Conservation (phyloP, 306 rosid species). For the Prosopis cineraria region DNA sequence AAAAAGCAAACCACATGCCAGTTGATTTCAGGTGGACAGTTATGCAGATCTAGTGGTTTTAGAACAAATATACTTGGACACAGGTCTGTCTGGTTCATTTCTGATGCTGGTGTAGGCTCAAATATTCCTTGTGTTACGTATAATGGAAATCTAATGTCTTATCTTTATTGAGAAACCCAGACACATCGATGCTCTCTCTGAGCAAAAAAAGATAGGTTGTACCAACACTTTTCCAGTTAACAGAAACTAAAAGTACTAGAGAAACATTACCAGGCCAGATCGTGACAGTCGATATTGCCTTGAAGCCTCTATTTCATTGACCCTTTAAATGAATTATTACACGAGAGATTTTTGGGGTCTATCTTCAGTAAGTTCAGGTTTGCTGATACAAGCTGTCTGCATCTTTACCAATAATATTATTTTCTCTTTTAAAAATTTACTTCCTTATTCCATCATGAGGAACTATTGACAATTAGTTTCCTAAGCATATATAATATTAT, state of each 20-base stretch:
- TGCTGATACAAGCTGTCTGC: neutral
- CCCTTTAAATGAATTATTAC: neutral
- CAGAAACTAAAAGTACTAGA: neutral
- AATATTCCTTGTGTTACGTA: neutral
- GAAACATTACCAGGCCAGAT: neutral
- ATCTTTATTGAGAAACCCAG: neutral
- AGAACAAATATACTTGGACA: neutral
- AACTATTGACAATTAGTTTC: neutral
- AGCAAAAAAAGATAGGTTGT: neutral
- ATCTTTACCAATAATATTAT: neutral
- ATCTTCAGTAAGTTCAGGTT: slow-evolving; percentile 12
- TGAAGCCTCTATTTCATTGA: neutral
- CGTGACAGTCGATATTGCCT: neutral
- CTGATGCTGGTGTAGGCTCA: neutral
- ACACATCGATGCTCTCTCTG: neutral
- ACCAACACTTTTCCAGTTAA: neutral
- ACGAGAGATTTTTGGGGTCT: neutral
- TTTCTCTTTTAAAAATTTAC: neutral
- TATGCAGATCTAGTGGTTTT: neutral
- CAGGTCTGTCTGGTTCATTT: slow-evolving; percentile 1
- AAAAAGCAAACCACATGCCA: neutral
- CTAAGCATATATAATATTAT: slow-evolving; percentile 9
- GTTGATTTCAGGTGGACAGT: neutral
- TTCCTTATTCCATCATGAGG: neutral
- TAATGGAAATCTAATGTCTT: neutral